Percentiles rank a stretch among this genome's conserved stretches.
These are phyloP conservation scores for Talaromyces sp. DNA, from an alignment of 2,329 filamentous ascomycete species.

Conservation along the genomic window DNA sequence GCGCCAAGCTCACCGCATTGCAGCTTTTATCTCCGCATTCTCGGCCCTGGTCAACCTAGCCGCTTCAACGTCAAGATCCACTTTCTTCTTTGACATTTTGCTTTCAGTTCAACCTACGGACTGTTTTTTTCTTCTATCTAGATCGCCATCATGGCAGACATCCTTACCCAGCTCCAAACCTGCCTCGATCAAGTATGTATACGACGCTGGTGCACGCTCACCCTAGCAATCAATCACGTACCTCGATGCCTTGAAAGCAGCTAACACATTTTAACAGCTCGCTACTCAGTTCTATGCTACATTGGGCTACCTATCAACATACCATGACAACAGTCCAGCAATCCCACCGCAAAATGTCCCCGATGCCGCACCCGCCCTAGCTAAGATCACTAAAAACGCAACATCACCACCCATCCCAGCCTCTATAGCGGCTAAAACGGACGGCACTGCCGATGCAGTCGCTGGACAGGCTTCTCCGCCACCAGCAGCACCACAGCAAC, in stretches of 20 bases:
- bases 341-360: conserved; percentile 34
- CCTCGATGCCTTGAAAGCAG: too few species aligned
- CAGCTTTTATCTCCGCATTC: conserved; percentile 27
- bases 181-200: conserved; percentile 50
- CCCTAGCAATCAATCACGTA: conserved; percentile 1
- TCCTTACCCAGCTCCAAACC: conserved; percentile 54
- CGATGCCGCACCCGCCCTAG: conserved; percentile 40
- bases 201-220: not conserved
- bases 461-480: conserved; percentile 23
- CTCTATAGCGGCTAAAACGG: conserved; percentile 21
- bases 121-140: not conserved
- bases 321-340: conserved; percentile 48
- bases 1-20: conserved; percentile 23
- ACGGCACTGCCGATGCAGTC: conserved; percentile 15
- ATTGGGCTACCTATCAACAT: conserved; percentile 51
- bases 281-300: conserved; percentile 57
- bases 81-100: not conserved
- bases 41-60: conserved; percentile 6
- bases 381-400: conserved; percentile 46
- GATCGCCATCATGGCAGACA: conserved; percentile 45
- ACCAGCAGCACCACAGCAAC: conserved; percentile 26
- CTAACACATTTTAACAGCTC: conserved; percentile 34
- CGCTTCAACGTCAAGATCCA: conserved; percentile 7
- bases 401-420: conserved; percentile 39
- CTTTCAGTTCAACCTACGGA: not conserved